A percentile compares a stretch with the other conserved stretches of the same genome.
Evolutionary conservation across 1,284 basidiomycete species (phyloP).

Genomic region (Rhodofomes roseus): DNA sequence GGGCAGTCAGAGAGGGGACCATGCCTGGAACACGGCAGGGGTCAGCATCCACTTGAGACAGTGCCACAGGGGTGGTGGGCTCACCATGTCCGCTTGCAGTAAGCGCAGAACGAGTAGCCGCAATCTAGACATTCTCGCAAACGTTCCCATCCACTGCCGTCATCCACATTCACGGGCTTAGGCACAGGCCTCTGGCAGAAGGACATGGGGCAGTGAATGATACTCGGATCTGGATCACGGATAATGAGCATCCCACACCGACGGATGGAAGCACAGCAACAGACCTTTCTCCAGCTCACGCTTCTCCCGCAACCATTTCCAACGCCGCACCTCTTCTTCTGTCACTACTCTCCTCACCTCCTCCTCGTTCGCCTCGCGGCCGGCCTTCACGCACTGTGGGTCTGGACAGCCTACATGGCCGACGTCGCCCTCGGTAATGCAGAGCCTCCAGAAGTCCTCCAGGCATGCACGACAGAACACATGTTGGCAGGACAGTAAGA

Average conservation of each 20-base stretch:
- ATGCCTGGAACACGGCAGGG: conserved; percentile 47
- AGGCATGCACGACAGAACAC: conserved; percentile 74
- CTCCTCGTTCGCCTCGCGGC: conserved; percentile 60
- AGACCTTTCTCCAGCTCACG: conserved; percentile 63
- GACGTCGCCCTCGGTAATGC: conserved; percentile 71
- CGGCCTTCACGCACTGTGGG: conserved; percentile 65
- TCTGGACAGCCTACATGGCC: conserved; percentile 71
- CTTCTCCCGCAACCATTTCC: conserved; percentile 73
- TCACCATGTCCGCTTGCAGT: conserved; percentile 72
- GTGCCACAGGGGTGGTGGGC: conserved; percentile 9
- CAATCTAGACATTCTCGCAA: conserved; percentile 67
- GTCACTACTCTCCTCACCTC: conserved; percentile 69
- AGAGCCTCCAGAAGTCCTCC: conserved; percentile 69
- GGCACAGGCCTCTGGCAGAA: conserved; percentile 69
- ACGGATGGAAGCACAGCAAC: conserved; percentile 7
- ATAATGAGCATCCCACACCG: background rate
- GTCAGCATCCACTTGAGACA: background rate
- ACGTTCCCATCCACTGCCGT: conserved; percentile 60
- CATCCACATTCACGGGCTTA: conserved; percentile 43
- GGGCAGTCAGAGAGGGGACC: conserved; percentile 66
- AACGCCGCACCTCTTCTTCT: conserved; percentile 58
- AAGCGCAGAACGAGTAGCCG: conserved; percentile 68
- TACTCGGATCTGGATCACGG: conserved; percentile 56
- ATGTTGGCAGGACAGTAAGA: conserved; percentile 63
- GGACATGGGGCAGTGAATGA: conserved; percentile 70